Conservation (phyloP, 106 monocot species). For the Xerophyta viscosa region DNA sequence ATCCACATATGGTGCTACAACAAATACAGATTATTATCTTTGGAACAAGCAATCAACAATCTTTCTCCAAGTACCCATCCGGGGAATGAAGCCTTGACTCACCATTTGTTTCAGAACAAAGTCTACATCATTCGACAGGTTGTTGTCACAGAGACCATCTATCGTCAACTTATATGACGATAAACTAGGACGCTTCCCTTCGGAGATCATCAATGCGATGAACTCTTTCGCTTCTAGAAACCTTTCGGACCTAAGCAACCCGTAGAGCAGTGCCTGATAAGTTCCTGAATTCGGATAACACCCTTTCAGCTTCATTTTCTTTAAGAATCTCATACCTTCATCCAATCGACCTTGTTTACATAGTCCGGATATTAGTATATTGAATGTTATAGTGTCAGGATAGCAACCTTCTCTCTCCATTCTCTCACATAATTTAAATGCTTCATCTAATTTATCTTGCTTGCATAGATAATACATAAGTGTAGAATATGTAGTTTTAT, state of each 20-base stretch:
- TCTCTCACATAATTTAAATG: constrained; percentile 52
- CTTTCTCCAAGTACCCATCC: constrained; percentile 71
- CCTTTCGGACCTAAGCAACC: constrained; percentile 28
- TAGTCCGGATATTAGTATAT: constrained; percentile 68
- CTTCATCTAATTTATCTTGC: constrained; percentile 43
- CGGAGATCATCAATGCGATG: constrained; percentile 37
- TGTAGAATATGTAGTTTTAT: constrained; percentile 61
- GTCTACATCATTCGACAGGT: constrained; percentile 36
- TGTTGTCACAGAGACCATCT: constrained; percentile 55
- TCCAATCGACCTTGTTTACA: constrained; percentile 47
- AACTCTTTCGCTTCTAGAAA: constrained; percentile 66
- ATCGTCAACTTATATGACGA: constrained; percentile 59
- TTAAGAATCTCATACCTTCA: constrained; percentile 59
- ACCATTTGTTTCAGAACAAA: constrained; percentile 70
- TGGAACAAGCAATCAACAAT: constrained; percentile 35
- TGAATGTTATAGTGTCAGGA: constrained; percentile 65
- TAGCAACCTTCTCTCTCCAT: constrained; percentile 51
- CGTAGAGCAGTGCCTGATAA: constrained; percentile 71
- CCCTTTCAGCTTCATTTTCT: constrained; percentile 56
- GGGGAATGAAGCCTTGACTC: constrained; percentile 63
- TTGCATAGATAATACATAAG: constrained; percentile 69
- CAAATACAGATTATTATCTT: too few species aligned
- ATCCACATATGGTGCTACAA: too few species aligned
- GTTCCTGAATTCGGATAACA: constrained; percentile 76
- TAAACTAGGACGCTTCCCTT: constrained; percentile 53